Evolutionary conservation across 2,329 filamentous ascomycete genomes (phyloP).

Genomic region (Leptosphaerulina australis): DNA sequence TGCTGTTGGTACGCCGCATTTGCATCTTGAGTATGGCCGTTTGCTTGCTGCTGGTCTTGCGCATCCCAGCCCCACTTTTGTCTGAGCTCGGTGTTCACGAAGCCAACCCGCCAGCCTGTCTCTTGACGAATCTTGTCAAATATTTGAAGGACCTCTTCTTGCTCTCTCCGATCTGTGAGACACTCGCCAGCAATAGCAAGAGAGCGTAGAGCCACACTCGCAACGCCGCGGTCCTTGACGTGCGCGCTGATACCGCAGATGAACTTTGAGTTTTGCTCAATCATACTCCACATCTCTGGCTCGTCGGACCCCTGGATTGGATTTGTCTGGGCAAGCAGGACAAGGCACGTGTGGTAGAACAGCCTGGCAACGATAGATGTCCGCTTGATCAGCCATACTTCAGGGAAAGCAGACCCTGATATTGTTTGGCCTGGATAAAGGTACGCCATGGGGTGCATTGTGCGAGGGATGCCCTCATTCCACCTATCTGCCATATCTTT

Average conservation of each 20-base stretch:
- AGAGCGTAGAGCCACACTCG: conserved; percentile 78
- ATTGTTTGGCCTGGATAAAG: conserved; percentile 70
- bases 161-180: conserved; percentile 71
- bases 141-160: conserved; percentile 79
- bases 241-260: conserved; percentile 91
- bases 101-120: conserved; percentile 78
- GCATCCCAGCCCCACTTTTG: conserved; percentile 75
- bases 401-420: conserved; percentile 78
- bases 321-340: conserved; percentile 79
- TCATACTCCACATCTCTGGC: conserved; percentile 71
- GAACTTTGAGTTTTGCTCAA: conserved; percentile 77
- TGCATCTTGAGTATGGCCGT: conserved; percentile 22
- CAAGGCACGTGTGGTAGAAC: conserved; percentile 87
- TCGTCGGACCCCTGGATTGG: conserved; percentile 67
- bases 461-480: conserved; percentile 77
- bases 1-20: conserved; percentile 35
- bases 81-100: conserved; percentile 74
- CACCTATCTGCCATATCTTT: conserved; percentile 83
- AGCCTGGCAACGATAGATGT: conserved; percentile 80
- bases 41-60: conserved; percentile 46
- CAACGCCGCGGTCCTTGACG: conserved; percentile 78
- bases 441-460: conserved; percentile 86
- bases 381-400: conserved; percentile 86
- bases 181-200: conserved; percentile 78
- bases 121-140: conserved; percentile 76